A percentile compares a stretch with the other conserved stretches of the same genome.
Conservation (phyloP, 2,329 filamentous ascomycete species). For the Sporothrix brasiliensis region DNA sequence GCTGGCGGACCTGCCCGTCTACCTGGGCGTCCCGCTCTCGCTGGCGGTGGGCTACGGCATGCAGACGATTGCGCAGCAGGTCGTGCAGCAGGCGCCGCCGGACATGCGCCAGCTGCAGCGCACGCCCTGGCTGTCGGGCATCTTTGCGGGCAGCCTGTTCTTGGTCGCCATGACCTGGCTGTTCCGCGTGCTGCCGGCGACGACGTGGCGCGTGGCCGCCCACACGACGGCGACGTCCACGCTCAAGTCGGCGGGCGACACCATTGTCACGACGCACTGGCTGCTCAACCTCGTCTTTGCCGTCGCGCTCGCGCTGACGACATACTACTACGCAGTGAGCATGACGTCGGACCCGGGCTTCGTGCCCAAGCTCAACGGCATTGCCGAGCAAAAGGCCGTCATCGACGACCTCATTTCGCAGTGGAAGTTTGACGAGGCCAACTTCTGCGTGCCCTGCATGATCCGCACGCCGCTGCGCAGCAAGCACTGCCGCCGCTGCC, state of each 20-base stretch:
- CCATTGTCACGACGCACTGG: conserved; percentile 57
- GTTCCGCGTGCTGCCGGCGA: conserved; percentile 65
- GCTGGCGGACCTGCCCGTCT: conserved; percentile 73
- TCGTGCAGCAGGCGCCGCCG: conserved; percentile 78
- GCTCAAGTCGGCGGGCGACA: not conserved
- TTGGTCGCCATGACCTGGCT: conserved; percentile 78
- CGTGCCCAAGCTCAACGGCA: conserved; percentile 85
- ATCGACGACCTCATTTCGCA: conserved; percentile 83
- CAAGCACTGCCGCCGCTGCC: conserved; percentile 92
- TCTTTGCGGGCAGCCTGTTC: conserved; percentile 86
- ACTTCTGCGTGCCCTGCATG: conserved; percentile 96
- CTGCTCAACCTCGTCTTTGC: conserved; percentile 78
- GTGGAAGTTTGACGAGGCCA: conserved; percentile 90
- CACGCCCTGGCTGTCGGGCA: conserved; percentile 90
- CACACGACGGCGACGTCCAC: conserved; percentile 5
- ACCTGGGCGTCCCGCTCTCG: conserved; percentile 72
- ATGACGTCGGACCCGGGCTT: conserved; percentile 92
- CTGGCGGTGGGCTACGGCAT: conserved; percentile 68
- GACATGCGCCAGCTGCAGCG: conserved; percentile 90
- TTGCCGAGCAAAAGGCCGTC: conserved; percentile 83
- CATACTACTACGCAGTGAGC: conserved; percentile 83
- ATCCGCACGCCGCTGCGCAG: conserved; percentile 87
- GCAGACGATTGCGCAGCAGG: conserved; percentile 75
- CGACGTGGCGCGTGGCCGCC: conserved; percentile 40
- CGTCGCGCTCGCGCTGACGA: conserved; percentile 64